Conservation (phyloP, 2,329 filamentous ascomycete genomes). For the Fusarium annulatum region DNA sequence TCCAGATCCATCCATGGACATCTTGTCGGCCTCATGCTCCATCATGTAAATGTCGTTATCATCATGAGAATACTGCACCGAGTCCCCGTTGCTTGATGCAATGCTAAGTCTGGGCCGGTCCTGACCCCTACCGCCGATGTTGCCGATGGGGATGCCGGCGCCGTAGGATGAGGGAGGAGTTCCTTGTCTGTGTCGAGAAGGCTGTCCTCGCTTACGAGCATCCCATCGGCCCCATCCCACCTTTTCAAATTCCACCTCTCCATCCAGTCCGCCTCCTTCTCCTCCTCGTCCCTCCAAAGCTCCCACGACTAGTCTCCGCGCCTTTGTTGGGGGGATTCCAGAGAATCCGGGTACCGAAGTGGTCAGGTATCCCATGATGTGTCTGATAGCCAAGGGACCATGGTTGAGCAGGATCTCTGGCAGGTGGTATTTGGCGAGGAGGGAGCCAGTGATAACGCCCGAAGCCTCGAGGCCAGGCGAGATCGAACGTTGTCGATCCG, state of each 20-base stretch:
- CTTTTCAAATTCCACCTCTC: conserved; percentile 89
- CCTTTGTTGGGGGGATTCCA: conserved; percentile 87
- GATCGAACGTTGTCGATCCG: conserved; percentile 50
- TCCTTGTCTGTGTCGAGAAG: conserved; percentile 58
- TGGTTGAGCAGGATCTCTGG: conserved; percentile 90
- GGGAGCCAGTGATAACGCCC: conserved; percentile 83
- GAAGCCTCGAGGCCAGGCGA: conserved; percentile 73
- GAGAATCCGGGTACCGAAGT: conserved; percentile 94
- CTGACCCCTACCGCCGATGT: conserved; percentile 55
- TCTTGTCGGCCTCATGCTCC: conserved; percentile 91
- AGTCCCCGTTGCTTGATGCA: conserved; percentile 74
- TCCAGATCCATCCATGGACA: conserved; percentile 81
- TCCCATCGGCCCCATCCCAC: conserved; percentile 98
- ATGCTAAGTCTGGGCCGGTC: conserved; percentile 62
- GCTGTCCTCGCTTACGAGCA: conserved; percentile 77
- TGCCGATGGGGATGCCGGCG: conserved; percentile 68
- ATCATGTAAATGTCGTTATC: conserved; percentile 73
- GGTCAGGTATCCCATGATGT: conserved; percentile 94
- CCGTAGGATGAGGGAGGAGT: conserved; percentile 57
- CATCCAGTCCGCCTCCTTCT: conserved; percentile 70
- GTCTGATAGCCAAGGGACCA: conserved; percentile 91
- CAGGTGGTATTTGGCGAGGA: conserved; percentile 90
- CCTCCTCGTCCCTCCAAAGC: conserved; percentile 84
- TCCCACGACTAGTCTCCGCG: conserved; percentile 89
- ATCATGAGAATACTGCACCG: conserved; percentile 79